A percentile compares a stretch with the other conserved stretches of the same genome.
These are phyloP conservation scores for Fraxinus quadrangulata DNA, from an alignment of 257 asterid species.

Conservation along the genomic window DNA sequence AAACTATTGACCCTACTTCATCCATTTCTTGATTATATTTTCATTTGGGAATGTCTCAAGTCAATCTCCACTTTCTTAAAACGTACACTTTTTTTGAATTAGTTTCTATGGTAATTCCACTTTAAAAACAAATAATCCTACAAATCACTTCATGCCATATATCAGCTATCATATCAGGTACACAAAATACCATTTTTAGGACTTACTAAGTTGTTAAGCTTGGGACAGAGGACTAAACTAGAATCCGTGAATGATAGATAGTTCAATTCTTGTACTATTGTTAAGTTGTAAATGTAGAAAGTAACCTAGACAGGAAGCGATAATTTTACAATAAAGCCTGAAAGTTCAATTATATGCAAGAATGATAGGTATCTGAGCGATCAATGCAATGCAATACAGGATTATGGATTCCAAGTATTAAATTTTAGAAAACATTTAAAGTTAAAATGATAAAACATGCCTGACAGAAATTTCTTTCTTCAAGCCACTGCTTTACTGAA, in stretches of 20 bases:
- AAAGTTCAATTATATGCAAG: not conserved
- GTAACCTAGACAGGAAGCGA: not conserved
- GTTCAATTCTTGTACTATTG: not conserved
- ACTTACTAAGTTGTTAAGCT: not conserved
- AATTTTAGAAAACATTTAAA: not conserved
- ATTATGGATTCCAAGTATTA: not conserved
- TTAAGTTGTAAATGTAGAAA: conserved; percentile 1
- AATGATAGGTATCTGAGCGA: too few relatives aligned
- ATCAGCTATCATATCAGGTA: too few relatives aligned
- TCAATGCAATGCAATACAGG: too few relatives aligned
- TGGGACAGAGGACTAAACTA: not conserved
- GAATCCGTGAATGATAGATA: not conserved
- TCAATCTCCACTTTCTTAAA: not conserved
- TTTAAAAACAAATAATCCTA: too few relatives aligned
- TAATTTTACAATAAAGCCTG: not conserved
- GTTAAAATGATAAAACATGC: conserved; percentile 33
- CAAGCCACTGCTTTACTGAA: conserved; percentile 99
- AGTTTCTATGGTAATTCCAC: not conserved
- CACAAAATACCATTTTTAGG: not conserved
- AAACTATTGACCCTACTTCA: not conserved
- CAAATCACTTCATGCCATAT: not conserved
- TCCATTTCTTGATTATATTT: too few relatives aligned
- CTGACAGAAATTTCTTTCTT: conserved; percentile 90
- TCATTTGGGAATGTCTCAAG: too few relatives aligned
- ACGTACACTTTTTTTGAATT: not conserved